Base-by-base conservation (phyloP, 164 flowering plant genomes). In the Akebia trifoliata region DNA sequence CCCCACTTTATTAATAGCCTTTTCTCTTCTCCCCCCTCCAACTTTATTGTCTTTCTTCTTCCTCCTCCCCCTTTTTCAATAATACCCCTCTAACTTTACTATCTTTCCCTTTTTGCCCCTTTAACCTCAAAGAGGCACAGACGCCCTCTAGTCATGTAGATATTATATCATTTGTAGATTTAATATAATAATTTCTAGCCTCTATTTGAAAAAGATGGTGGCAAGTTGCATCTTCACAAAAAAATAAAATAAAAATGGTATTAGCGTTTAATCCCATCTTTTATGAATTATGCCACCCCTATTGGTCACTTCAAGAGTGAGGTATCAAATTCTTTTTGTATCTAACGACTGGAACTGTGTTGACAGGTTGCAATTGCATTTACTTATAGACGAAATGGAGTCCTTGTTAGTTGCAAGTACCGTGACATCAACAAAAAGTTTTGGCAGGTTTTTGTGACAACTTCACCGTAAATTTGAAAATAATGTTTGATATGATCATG, bases 351-450 rank as follows among this genome's bases (percentile, higher is more conserved):
- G 1, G 8, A 26, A 15, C 50, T 49, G 47, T 54, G 11, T 73
- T 38, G 20, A 34, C 83, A 91, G 98, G 64, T 67, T 59, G 69
- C 60, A 25, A 86, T 92, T 72, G 96, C 98, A 69, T 92, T 92
- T 74, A 50, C 90, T 8, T 92, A 84, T 56, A 64, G 81, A 40
- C 63, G 75, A 69, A 67, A 83, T 69, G 90, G 87, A 39, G 50
- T 22, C 47, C 81, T 88, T 69, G 79, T 85, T 24, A 74, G 81
- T 57, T 92, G 98, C 89, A 92, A 86, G 73, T 92, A 88, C 50
- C 81, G 95, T 31, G 78, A 63, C 43, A 57, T 74, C 20, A 32
- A 56, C 55, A 92, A 85, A 70, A 74, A 36, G n/a, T 89, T 83
- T 68, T 85, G 90, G 92, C 96, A 89, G 96, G 98, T 85, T 46